These are phyloP conservation scores for Ceratocystis smalleyi DNA, from an alignment of 2,329 filamentous ascomycete genomes.

Conservation along the genomic window DNA sequence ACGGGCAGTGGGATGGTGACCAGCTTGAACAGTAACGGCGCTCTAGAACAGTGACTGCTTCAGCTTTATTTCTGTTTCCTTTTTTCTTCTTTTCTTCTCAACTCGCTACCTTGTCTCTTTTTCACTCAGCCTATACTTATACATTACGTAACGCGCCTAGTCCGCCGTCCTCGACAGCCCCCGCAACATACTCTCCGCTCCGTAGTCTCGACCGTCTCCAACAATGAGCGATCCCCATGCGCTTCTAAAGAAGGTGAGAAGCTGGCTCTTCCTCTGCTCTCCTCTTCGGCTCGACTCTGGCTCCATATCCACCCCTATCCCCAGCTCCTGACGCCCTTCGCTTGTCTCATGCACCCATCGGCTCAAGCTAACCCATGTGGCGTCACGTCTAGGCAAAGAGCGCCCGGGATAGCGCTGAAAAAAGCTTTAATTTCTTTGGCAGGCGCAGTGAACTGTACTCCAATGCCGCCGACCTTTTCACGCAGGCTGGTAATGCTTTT, in stretches of 20 bases:
- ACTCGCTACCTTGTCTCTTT: too few relatives aligned
- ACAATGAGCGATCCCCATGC: constrained; percentile 47
- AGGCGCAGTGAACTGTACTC: constrained; percentile 78
- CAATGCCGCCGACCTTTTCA: constrained; percentile 73
- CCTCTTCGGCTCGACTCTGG: too few relatives aligned
- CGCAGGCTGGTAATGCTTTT: constrained; percentile 82
- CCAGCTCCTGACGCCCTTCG: too few relatives aligned
- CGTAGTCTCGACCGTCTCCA: background rate
- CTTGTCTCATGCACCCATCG: background rate
- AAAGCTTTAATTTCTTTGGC: constrained; percentile 82
- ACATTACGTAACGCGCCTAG: background rate
- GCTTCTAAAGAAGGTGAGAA: constrained; percentile 57
- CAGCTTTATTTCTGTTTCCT: too few relatives aligned
- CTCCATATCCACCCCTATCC: too few relatives aligned
- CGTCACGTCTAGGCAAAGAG: constrained; percentile 60
- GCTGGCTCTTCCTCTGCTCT: too few relatives aligned
- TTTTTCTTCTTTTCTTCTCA: too few relatives aligned
- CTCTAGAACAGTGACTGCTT: too few relatives aligned
- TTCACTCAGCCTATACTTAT: too few relatives aligned
- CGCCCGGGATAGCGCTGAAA: constrained; percentile 52
- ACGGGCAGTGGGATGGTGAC: too few relatives aligned
- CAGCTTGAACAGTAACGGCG: too few relatives aligned
- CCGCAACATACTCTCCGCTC: background rate
- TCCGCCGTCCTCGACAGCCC: background rate
- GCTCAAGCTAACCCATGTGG: background rate